Evolutionary conservation across 148 eudicot genomes (phyloP), one percentile per base, ranked within the genome.

Genomic region (Spergularia bocconei): DNA sequence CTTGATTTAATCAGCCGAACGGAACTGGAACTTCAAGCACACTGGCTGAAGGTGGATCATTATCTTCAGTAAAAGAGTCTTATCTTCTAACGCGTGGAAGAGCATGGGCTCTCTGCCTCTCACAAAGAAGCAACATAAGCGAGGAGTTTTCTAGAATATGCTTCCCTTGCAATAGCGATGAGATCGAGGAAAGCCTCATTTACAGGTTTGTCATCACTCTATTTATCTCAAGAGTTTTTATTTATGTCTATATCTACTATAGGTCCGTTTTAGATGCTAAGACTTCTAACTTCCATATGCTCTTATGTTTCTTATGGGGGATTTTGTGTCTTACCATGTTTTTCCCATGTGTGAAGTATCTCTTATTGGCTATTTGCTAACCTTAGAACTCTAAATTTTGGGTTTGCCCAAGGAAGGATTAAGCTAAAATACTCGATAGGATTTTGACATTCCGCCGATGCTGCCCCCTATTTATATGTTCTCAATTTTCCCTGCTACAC

Each of bases 61-160:
- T 82, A 77, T 72, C 73, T 36, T 66, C 21, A 71, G 61, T 52
- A 33, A 52, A 68, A 23, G 78, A 81, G 64, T 70, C 75, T 74
- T 59, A 80, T 82, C 91, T 91, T 80, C 80, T 93, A 72, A 88
- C 89, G 16, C 12, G 77, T 79, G 97, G 91, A 80, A 80, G 83
- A 79, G 98, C 97, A 57, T 93, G 98, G 97, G 88, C 89, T 60
- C 77, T 93, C 75, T 86, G 91, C 63, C 93, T 93, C 74, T 85
- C 97, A 29, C 84, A 90, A 68, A 91, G 88, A 71, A 82, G 89
- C 81, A 77, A 80, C 57, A 48, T 88, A 55, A 72, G 81, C 54
- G 95, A 90, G 73, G 90, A 88, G 72, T 64, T 93, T 53, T 68
- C 87, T 41, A 86, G 82, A 68, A 75, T 74, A 71, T 88, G 91